Conservation (phyloP, 2,329 filamentous ascomycete species). For the Penicillium hesseltinei region DNA sequence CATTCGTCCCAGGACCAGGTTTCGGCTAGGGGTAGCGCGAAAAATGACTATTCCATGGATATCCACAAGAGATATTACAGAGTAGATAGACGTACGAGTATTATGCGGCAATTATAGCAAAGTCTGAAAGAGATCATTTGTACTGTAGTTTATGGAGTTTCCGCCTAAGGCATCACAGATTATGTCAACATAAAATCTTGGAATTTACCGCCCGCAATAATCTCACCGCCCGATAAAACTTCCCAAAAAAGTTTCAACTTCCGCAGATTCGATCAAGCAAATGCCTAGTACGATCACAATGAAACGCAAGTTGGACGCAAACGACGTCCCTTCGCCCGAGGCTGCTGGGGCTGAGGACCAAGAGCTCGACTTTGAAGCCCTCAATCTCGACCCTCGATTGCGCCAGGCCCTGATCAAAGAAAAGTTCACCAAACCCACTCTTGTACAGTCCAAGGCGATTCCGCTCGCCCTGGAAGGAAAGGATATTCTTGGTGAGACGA, state of each 20-base stretch:
- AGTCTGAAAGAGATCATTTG: not conserved
- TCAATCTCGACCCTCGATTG: slow-evolving; percentile 80
- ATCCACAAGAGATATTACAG: not conserved
- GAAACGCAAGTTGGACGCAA: slow-evolving; percentile 52
- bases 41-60: not conserved
- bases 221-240: slow-evolving; percentile 39
- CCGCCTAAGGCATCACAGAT: not conserved
- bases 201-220: slow-evolving; percentile 27
- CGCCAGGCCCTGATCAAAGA: slow-evolving; percentile 82
- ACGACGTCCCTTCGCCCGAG: slow-evolving; percentile 46
- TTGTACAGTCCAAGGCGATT: slow-evolving; percentile 82
- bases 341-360: slow-evolving; percentile 25
- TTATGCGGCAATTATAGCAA: not conserved
- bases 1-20: not conserved
- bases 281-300: slow-evolving; percentile 32
- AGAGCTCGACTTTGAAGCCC: slow-evolving; percentile 65
- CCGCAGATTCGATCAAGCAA: slow-evolving; percentile 9
- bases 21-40: not conserved
- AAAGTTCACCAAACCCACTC: slow-evolving; percentile 81
- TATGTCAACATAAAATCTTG: slow-evolving; percentile 5
- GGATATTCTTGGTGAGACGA: slow-evolving; percentile 66
- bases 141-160: not conserved
- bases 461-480: slow-evolving; percentile 82
- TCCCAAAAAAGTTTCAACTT: slow-evolving; percentile 22
- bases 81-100: too few relatives aligned